Evolutionary conservation across 768 basidiomycete species (phyloP), one percentile per base, ranked within the genome.

Genomic region (Pleurotus platypus): DNA sequence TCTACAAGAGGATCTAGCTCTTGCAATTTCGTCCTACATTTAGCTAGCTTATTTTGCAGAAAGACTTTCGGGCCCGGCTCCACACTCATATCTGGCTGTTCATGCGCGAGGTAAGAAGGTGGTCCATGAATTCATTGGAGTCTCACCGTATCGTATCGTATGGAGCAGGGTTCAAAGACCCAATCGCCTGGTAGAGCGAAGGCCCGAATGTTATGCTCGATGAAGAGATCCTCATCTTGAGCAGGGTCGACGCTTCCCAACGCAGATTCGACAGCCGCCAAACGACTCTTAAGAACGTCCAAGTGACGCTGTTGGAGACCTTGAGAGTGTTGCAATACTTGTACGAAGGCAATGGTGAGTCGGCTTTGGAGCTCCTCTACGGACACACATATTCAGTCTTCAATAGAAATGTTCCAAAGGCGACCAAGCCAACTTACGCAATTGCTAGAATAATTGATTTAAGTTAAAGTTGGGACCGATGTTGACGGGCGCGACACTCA

Each of bases 51-150:
- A 67, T 94, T 94, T 72, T 94, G 92, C 18, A 94, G 73, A 66
- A 89, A 83, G 2, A 90, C 77, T 69, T 90, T 92, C 0, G 92
- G 85, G 6, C 79, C 81, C 18, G 81, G 72, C 37, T 92, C 92
- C 11, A 86, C 68, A 64, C 74, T 85, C 69, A 92, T 80, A 5
- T 77, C 81, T 40, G 72, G 75, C 87, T 89, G 60, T 43, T 5
- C n/a, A 35, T n/a, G 12, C n/a, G n/a, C n/a, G 42, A 12, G 11
- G 18, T 39, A 20, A 54, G 16, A 35, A 18, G 15, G 37, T 42
- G 49, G 60, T 49, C 60, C 46, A 58, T 51, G 24, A 48, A 35
- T 43, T 42, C 43, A 43, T 12, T 49, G 15, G 8, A 45, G 49
- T 43, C 83, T 60, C 66, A 84, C 91, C 46, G 83, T 89, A 64